Evolutionary conservation across 2,329 filamentous ascomycete species (phyloP), one percentile per base, ranked within the genome.

Genomic region (Hymenoscyphus salicellus): DNA sequence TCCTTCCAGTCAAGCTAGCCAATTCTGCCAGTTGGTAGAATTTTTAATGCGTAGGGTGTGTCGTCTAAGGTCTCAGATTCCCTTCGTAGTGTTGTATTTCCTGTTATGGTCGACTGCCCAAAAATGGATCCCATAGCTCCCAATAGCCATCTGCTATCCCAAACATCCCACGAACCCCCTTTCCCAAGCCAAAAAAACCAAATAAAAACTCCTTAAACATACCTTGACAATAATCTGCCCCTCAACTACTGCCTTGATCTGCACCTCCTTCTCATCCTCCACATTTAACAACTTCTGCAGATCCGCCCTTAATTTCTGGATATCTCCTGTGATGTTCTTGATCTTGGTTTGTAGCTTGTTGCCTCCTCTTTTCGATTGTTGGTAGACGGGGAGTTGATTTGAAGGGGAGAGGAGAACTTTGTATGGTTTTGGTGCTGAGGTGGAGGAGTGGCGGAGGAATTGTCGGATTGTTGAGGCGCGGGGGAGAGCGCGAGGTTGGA

Each of bases 261-360:
- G 20, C 6, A 86, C 79, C 16, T 84, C 79, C 59, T 81, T 74
- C 43, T 72, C 60, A 7, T 61, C 74, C 28, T 83, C 77, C 52
- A 94, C 73, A 1, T 32, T 28, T 66, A 97, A 76, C 11, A 81
- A 83, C 23, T 78, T 74, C 43, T 81, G 79, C 63, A 98, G 75
- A 70, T 93, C 89, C 41, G 83, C 77, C 66, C 85, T 82, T 68
- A 98, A 75, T 2, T 80, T 83, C 36, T 80, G 77, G 59, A 87
- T 73, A 75, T 96, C 84, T 17, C 95, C 95, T 64, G 92, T 87
- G 59, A 94, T 84, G 78, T 91, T 93, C 76, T 92, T 90, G 63
- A 99, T 79, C 63, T 86, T 78, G 5, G 94, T 96, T 72, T 90
- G 78, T 72, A 87, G 86, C 74, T 88, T 82, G 69, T 91, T 95